Evolutionary conservation across 768 basidiomycete genomes (phyloP), one percentile per base, ranked within the genome.

Genomic region (Amylocystis lapponica): DNA sequence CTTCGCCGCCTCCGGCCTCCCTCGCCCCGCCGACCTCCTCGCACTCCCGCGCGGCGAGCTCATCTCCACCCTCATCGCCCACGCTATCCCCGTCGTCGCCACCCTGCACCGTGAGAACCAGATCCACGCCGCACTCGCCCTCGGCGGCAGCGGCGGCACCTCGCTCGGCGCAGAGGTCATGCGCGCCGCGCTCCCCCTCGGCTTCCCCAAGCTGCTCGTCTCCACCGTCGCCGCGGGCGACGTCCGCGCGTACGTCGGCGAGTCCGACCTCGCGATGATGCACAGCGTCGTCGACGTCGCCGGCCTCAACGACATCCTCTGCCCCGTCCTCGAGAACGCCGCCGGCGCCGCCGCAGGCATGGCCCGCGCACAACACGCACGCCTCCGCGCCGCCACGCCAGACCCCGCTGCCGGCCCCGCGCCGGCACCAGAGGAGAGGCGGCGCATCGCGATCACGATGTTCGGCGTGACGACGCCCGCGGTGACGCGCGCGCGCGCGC

Each of bases 221-320:
- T 50, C 48, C 52, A 53, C 52, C 29, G 47, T 53, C 43, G 52
- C 49, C 17, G 52, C 46, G 17, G 52, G 52, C 12, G 52, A 53
- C 35, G 48, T 53, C 11, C 14, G 46, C 16, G 39, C 52, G 16
- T 40, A 40, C 43, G 44, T 53, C 16, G 43, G 41, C 27, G 52
- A 53, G 16, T 30, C 43, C 22, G 52, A 53, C 41, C 34, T 53
- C 19, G 34, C 48, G 36, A 32, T 53, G 40, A 36, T 50, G 40
- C 49, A 53, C 38, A 46, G 46, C 41, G 46, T 53, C 36, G 49
- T 53, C 22, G 52, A 53, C 48, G 50, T 53, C 46, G 52, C 48
- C 1, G 52, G 52, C 10, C 40, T 53, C 16, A 53, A 53, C 49
- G 52, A 50, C 30, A 48, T 53, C 44, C 46, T 53, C 16, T 34